phyloP scores from a whole-genome alignment of 805 yeast species.

The Candida tibetensis region DNA sequence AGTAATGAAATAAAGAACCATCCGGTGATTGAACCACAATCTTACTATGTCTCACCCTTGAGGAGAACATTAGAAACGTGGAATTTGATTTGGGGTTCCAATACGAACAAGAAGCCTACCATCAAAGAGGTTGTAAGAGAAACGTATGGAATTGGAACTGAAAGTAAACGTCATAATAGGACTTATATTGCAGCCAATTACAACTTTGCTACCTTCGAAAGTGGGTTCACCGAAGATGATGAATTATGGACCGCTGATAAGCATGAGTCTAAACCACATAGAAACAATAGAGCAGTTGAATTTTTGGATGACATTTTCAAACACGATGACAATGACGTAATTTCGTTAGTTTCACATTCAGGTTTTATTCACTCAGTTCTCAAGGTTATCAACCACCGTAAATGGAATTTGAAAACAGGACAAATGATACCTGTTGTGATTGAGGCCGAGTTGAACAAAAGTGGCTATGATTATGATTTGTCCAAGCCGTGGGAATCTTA shows the following conservation, averaged over 20 bases:
- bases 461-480: slow-evolving; percentile 3
- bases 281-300: slow-evolving; percentile 23
- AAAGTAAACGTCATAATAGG: slow-evolving; percentile 25
- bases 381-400: slow-evolving; percentile 23
- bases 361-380: slow-evolving; percentile 28
- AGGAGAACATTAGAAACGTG: slow-evolving; percentile 31
- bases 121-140: slow-evolving; percentile 31
- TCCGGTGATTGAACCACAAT: slow-evolving; percentile 22
- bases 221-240: slow-evolving; percentile 24
- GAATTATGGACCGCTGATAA: slow-evolving; percentile 19
- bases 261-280: slow-evolving; percentile 26
- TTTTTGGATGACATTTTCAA: slow-evolving; percentile 27
- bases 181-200: slow-evolving; percentile 17
- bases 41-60: slow-evolving; percentile 30
- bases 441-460: slow-evolving; percentile 7
- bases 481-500: slow-evolving; percentile 6
- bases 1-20: not conserved
- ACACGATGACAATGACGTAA: slow-evolving; percentile 16
- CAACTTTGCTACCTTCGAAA: slow-evolving; percentile 24
- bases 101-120: slow-evolving; percentile 12
- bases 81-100: slow-evolving; percentile 21
- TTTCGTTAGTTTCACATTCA: slow-evolving; percentile 29
- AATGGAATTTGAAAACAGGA: slow-evolving; percentile 24
- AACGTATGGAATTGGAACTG: slow-evolving; percentile 32
- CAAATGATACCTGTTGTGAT: slow-evolving; percentile 28